Conservation (phyloP, 1,284 basidiomycete species). For the Xerocomus minutiporus region DNA sequence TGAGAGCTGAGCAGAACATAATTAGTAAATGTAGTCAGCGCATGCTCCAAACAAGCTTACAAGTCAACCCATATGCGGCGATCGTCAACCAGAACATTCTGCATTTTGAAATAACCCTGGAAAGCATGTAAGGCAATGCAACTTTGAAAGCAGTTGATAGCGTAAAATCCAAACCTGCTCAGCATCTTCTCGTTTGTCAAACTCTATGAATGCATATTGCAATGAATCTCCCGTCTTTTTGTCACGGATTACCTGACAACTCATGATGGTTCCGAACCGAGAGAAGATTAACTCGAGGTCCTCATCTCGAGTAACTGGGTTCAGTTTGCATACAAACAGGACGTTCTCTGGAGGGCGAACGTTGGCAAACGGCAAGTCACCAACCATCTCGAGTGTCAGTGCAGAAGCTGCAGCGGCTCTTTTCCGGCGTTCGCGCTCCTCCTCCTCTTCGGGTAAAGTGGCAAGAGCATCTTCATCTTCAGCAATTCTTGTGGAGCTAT, state of each 20-base stretch:
- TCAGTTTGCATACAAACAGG: conserved; percentile 97
- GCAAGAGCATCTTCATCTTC: conserved; percentile 86
- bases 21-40: conserved; percentile 13
- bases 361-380: conserved; percentile 96
- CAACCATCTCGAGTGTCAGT: conserved; percentile 98
- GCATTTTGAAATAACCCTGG: conserved; percentile 99
- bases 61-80: conserved; percentile 99
- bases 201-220: conserved; percentile 99
- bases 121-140: conserved; percentile 4
- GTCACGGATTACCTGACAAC: conserved; percentile 95
- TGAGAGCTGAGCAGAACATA: conserved; percentile 59
- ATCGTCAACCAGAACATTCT: conserved; percentile 98
- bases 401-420: conserved; percentile 90
- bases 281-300: conserved; percentile 98
- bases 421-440: conserved; percentile 73
- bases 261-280: conserved; percentile 91
- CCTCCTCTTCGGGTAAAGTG: conserved; percentile 76
- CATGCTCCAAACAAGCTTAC: conserved; percentile 33
- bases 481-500: conserved; percentile 81
- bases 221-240: conserved; percentile 94
- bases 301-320: conserved; percentile 91
- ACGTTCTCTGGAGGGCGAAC: conserved; percentile 98
- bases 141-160: background rate
- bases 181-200: conserved; percentile 87
- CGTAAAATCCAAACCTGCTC: conserved; percentile 64